These are phyloP conservation scores for Singerocomus inundabilis DNA, from an alignment of 1,284 basidiomycete genomes.

Conservation along the genomic window DNA sequence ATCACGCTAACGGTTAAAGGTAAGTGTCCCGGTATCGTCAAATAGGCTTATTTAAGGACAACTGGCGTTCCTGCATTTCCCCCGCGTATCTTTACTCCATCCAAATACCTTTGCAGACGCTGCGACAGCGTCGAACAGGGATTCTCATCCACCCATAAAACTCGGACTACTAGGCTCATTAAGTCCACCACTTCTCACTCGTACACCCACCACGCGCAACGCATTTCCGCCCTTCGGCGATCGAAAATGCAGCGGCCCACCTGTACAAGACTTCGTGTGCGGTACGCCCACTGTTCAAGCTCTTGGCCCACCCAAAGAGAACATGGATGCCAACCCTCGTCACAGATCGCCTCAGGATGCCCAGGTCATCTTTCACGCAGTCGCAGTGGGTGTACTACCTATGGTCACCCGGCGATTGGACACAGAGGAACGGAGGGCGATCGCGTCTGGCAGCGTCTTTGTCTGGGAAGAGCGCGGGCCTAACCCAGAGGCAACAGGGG, in stretches of 20 bases:
- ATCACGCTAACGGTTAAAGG: slow-evolving; percentile 34
- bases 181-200: slow-evolving; percentile 30
- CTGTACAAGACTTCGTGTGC: slow-evolving; percentile 38
- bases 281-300: slow-evolving; percentile 23
- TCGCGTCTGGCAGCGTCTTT: slow-evolving; percentile 69
- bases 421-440: slow-evolving; percentile 64
- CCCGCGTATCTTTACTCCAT: slow-evolving; percentile 12
- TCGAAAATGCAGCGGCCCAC: slow-evolving; percentile 45
- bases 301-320: slow-evolving; percentile 18
- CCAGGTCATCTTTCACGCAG: slow-evolving; percentile 73
- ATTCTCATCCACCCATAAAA: slow-evolving; percentile 26
- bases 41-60: slow-evolving; percentile 33
- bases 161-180: slow-evolving; percentile 26
- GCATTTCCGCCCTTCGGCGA: slow-evolving; percentile 8
- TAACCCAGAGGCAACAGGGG: slow-evolving; percentile 64
- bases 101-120: slow-evolving; percentile 14
- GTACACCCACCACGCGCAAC: slow-evolving; percentile 20
- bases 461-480: slow-evolving; percentile 81
- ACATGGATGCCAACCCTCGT: slow-evolving; percentile 33
- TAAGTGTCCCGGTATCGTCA: slow-evolving; percentile 25
- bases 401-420: slow-evolving; percentile 75
- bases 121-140: slow-evolving; percentile 24
- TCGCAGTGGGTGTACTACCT: slow-evolving; percentile 56
- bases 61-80: slow-evolving; percentile 14
- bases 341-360: slow-evolving; percentile 62